phyloP scores from a whole-genome alignment of 495 filamentous ascomycete genomes.

The Tuber borchii region DNA sequence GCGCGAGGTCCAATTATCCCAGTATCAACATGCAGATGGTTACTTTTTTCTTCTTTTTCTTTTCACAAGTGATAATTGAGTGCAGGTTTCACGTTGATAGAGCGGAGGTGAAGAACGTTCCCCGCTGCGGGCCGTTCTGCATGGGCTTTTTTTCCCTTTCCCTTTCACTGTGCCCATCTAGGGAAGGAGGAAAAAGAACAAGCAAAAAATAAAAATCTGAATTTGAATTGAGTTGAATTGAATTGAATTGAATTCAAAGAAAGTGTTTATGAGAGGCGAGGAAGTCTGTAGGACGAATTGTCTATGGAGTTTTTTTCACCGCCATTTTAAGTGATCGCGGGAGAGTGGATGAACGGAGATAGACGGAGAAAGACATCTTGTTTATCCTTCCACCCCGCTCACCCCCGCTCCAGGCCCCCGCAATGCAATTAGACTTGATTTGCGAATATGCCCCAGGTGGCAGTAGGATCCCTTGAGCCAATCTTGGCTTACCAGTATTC shows the following conservation, averaged over 20 bases:
- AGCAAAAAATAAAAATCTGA: background rate
- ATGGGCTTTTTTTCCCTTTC: background rate
- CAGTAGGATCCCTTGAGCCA: background rate
- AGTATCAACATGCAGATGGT: background rate
- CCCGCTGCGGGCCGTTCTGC: conserved; percentile 4
- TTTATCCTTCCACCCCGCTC: background rate
- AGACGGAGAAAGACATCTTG: background rate
- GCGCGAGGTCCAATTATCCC: background rate
- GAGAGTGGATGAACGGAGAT: background rate
- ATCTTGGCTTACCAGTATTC: background rate
- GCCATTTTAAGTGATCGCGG: background rate
- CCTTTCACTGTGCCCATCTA: background rate
- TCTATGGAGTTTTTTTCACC: background rate
- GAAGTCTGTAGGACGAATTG: background rate
- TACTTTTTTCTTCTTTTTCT: background rate
- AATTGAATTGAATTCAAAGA: background rate
- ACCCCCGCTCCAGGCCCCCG: background rate
- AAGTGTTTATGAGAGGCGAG: background rate
- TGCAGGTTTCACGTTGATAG: background rate
- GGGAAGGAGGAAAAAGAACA: background rate
- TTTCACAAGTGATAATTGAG: background rate
- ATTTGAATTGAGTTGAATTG: background rate
- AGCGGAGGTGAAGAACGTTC: background rate
- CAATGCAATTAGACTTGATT: background rate
- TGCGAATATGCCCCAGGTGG: background rate